Base-by-base conservation (phyloP, 1,284 basidiomycete species). In the Erythrobasidium hasegawianum region DNA sequence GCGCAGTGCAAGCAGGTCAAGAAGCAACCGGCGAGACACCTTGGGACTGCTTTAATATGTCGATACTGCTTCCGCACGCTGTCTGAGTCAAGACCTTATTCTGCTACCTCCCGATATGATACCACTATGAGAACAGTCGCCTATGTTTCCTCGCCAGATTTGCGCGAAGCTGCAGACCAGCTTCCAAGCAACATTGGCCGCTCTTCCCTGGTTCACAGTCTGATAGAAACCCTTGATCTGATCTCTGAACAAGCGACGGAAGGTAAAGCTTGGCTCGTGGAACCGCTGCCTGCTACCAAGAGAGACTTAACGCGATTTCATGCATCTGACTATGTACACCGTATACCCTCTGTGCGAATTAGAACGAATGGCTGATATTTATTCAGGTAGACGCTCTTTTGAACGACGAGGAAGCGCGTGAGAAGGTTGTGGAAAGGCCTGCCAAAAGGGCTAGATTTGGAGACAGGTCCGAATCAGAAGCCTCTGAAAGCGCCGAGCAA, bases 151-250 rank as follows among this genome's bases (percentile, higher is more conserved):
- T 87, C 86, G 1, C 80, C 82, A 53, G 82, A 83, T 24, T 78
- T 87, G 1, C 78, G 81, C 38, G 81, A 80, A 74, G 84, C 71
- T 84, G 85, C 79, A 81, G 64, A 87, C 20, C 79, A 83, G 2
- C 82, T 95, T 0, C 93, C 92, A 0, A 89, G 89, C 0, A 95
- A 96, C 75, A 80, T 76, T 59, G 86, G 86, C 14, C 83, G 93
- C n/a, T 92, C 91, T 0, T 75, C 84, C 0, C 75, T 90, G 4
- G 89, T 94, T 1, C 90, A 96, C 74, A 83, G 84, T 1, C 81
- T 95, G 11, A 79, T 86, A 59, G 80, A 80, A 29, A 77, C 84
- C 0, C 81, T 87, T 45, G 84, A 82, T 0, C 78, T 90, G 1
- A 77, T 88, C 11, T 86, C 86, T 73, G 86, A 87, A 69, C 82